Conservation (phyloP, 805 yeast genomes). For the Schwanniomyces vanrijiae region DNA sequence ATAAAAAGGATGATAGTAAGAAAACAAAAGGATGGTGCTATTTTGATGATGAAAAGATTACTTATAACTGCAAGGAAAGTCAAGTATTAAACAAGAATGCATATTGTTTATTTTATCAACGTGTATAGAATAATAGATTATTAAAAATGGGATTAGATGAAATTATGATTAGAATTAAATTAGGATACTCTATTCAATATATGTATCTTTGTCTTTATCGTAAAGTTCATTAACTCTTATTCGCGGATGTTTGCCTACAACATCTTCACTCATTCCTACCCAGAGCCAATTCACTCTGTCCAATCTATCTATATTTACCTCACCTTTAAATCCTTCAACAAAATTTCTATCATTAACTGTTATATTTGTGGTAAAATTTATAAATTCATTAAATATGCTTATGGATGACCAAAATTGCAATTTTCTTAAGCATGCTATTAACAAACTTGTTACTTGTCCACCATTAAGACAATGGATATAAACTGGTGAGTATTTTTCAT, state of each 20-base stretch:
- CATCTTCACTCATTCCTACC: constrained; percentile 60
- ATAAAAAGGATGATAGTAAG: constrained; percentile 49
- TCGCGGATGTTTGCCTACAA: constrained; percentile 57
- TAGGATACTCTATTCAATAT: neutral
- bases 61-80: constrained; percentile 46
- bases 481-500: constrained; percentile 62
- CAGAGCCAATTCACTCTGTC: constrained; percentile 63
- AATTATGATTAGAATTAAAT: neutral
- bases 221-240: constrained; percentile 30
- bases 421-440: constrained; percentile 83
- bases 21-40: constrained; percentile 67
- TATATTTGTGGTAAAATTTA: constrained; percentile 71
- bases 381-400: constrained; percentile 82
- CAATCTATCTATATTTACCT: constrained; percentile 47
- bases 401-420: constrained; percentile 86
- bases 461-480: constrained; percentile 90
- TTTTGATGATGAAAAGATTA: constrained; percentile 77
- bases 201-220: neutral
- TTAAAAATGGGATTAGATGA: neutral
- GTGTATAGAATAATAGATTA: constrained; percentile 26
- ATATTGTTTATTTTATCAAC: constrained; percentile 75
- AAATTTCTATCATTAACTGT: constrained; percentile 82
- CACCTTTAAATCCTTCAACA: constrained; percentile 75
- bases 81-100: constrained; percentile 73
- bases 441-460: constrained; percentile 79